phyloP scores from a whole-genome alignment of 2,329 filamentous ascomycete species.

The Stemphylium lycopersici region DNA sequence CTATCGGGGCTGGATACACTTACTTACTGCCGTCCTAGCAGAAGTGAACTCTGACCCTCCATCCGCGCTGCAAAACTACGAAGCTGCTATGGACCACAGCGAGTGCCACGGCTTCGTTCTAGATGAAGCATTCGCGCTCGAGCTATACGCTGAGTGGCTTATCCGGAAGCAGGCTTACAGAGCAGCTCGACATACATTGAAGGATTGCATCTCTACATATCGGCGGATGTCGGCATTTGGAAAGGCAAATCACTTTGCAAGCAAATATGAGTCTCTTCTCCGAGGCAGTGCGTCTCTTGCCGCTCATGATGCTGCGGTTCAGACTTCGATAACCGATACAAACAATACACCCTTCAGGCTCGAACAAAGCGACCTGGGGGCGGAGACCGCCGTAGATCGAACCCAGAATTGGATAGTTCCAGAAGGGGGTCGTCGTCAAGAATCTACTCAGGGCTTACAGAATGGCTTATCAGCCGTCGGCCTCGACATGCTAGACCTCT shows the following conservation, averaged over 20 bases:
- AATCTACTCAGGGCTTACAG: slow-evolving; percentile 59
- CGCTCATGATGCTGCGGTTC: slow-evolving; percentile 67
- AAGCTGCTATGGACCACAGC: slow-evolving; percentile 74
- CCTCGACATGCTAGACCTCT: slow-evolving; percentile 82
- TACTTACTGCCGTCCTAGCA: slow-evolving; percentile 71
- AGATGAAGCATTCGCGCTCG: slow-evolving; percentile 75
- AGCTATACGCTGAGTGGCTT: slow-evolving; percentile 75
- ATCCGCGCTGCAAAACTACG: slow-evolving; percentile 67
- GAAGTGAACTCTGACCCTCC: slow-evolving; percentile 64
- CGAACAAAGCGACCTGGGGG: slow-evolving; percentile 50
- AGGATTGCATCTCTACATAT: slow-evolving; percentile 71
- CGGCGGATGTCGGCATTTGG: slow-evolving; percentile 72
- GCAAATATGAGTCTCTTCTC: slow-evolving; percentile 71
- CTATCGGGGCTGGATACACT: slow-evolving; percentile 71
- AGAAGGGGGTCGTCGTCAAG: slow-evolving; percentile 50
- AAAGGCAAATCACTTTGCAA: slow-evolving; percentile 70
- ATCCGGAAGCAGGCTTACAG: slow-evolving; percentile 68
- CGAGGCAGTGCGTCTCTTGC: slow-evolving; percentile 67
- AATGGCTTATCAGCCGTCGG: slow-evolving; percentile 68
- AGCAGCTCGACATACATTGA: slow-evolving; percentile 71
- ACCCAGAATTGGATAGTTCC: slow-evolving; percentile 57
- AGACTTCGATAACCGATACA: slow-evolving; percentile 68
- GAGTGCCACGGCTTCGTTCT: slow-evolving; percentile 69
- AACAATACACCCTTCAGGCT: slow-evolving; percentile 51
- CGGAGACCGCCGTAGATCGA: slow-evolving; percentile 52